Evolutionary conservation across 2,329 filamentous ascomycete species (phyloP), one percentile per base, ranked within the genome.

Genomic region (Trichoderma sp.): DNA sequence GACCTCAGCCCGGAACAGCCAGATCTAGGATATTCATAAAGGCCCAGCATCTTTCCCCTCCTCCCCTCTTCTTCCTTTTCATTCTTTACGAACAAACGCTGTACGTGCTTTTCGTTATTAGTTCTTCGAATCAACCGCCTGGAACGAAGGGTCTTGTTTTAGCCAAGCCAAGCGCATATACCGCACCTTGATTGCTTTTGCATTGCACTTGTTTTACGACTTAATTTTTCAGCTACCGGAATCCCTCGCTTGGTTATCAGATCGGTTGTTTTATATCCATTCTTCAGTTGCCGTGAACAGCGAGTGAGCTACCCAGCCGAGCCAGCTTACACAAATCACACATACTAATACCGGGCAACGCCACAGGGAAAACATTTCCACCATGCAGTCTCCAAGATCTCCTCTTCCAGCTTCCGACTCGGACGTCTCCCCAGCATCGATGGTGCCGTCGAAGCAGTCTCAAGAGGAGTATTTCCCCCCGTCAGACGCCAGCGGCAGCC

Each of bases 371-470:
- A n/a, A 18, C 52, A n/a, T n/a, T 28, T 24, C 28, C 58, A 66
- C 68, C 59, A 75, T 74, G 65, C 72, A 72, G 52, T 72, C 72
- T 59, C 69, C 58, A 49, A 69, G 69, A 59, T 61, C 72, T 39
- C 65, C 75, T 39, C 65, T 75, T 43, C 74, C 76, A 64, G 81
- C 78, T 69, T 76, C 81, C 61, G 81, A 80, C 70, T 81, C 79
- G 21, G 81, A 83, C 56, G 73, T 84, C 68, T 85, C 83, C 68
- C 83, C 83, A 32, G 77, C 76, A 66, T 79, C 82, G 7, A 69
- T 74, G 8, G 51, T 67, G 18, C 74, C 75, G 21, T 71, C 72
- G 3, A 69, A 69, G 46, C 56, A 66, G 49, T 34, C 54, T 70
- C 59, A 66, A 14, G 69, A 74, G 60, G 59, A 52, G 21, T 68